A percentile compares a stretch with the other conserved stretches of the same genome.
These are phyloP conservation scores for Coemansia sp. DNA, from an alignment of 192 early-diverging fungal genomes.

Conservation along the genomic window DNA sequence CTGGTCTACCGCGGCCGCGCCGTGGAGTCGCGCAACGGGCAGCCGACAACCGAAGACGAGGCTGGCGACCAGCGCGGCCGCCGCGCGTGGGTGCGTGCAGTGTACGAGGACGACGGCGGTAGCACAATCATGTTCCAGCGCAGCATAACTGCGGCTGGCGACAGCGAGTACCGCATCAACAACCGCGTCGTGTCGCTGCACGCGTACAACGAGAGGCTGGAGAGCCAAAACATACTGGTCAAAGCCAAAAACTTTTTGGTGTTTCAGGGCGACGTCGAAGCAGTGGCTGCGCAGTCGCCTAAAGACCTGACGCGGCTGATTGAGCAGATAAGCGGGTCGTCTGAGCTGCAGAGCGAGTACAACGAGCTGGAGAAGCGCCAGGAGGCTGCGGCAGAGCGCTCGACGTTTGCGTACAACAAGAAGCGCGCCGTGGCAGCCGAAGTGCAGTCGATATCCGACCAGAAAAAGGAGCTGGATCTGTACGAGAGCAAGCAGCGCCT, in stretches of 20 bases:
- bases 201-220: constrained; percentile 75
- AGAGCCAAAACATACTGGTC: constrained; percentile 88
- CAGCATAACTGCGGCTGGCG: constrained; percentile 62
- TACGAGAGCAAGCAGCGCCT: constrained; percentile 70
- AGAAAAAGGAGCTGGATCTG: constrained; percentile 86
- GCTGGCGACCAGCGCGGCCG: constrained; percentile 48
- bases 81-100: constrained; percentile 75
- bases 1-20: constrained; percentile 82
- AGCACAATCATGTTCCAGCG: constrained; percentile 69
- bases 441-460: constrained; percentile 89
- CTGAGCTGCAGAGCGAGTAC: constrained; percentile 87
- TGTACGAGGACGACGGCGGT: constrained; percentile 71
- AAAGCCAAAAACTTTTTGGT: constrained; percentile 98
- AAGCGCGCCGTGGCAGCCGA: constrained; percentile 86
- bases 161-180: constrained; percentile 89
- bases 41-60: constrained; percentile 29
- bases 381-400: constrained; percentile 86
- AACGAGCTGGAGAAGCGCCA: constrained; percentile 77
- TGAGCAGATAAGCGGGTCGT: constrained; percentile 95
- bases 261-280: constrained; percentile 98
- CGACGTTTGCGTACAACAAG: constrained; percentile 85
- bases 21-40: constrained; percentile 44
- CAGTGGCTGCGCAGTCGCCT: constrained; percentile 92
- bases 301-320: constrained; percentile 90
- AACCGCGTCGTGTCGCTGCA: constrained; percentile 65